Base-by-base conservation (phyloP, 345 rosid genomes). In the Eutrema japonicum region DNA sequence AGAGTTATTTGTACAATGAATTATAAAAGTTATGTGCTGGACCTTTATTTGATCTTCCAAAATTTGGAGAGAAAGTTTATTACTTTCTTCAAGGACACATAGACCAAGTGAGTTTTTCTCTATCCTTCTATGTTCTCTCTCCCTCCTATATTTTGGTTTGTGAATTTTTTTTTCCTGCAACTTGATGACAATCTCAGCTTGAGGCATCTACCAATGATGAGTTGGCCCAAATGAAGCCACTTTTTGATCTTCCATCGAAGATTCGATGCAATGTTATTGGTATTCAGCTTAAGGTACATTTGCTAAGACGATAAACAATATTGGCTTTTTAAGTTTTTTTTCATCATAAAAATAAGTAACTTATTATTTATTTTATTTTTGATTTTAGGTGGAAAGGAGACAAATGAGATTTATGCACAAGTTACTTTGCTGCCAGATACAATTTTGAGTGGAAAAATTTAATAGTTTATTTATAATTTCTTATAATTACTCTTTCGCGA, bases 51-150 rank as follows among this genome's bases (percentile, higher is more conserved):
- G 81, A 81, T 56, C 77, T 84, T 38, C 92, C 97, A 2, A 64
- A 64, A 6, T 52, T 6, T 45, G 83, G 84, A 10, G 87, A 87
- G 8, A 75, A 22, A 6, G 87, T 85, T 18, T 58, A 77, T 51
- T 91, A 91, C 60, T 84, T 88, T 68, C 88, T 80, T 27, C 92
- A 88, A 63, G 92, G 88, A 2, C 88, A 88, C 52, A 52, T 87
- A 10, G 89, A 91, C 63, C 85, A 84, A 82, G 96, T 90, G 57
- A 14, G 37, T 22, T 4, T 1, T 29, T 35, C 40, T 10, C 2
- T 18, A 48, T 52, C 54, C 62, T 29, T 43, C 38, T 37, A 3
- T 37, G 8, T 35, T 16, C 1, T 33, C 16, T 60, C 32, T 32
- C 8, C 3, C 3, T 29, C 11, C 4, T 53, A 11, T 30, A 13